phyloP scores from a whole-genome alignment of 306 rosid genomes.

The Cucurbita pepo region DNA sequence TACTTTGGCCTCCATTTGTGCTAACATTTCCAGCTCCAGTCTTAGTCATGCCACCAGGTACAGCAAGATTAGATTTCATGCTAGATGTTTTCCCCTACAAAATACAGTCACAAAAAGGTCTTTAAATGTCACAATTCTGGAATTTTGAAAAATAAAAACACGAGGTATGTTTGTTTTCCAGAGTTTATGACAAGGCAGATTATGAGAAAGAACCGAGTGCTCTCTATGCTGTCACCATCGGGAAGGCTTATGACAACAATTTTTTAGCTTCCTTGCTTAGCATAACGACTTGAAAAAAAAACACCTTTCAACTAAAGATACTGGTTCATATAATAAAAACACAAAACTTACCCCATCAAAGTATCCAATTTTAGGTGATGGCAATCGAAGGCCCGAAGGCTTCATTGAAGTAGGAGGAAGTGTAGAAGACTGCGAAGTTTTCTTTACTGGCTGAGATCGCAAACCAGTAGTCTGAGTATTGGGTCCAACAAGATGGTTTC shows the following conservation, averaged over 20 bases:
- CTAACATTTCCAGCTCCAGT: constrained; percentile 20
- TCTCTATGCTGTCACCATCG: too few species aligned
- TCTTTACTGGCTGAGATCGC: constrained; percentile 16
- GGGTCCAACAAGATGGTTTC: constrained; percentile 17
- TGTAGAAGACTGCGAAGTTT: constrained; percentile 23
- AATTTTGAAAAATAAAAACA: too few species aligned
- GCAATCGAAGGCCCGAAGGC: constrained; percentile 36
- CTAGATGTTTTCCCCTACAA: constrained; percentile 45
- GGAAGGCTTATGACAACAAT: too few species aligned
- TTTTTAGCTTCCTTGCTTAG: background rate
- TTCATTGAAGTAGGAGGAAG: constrained; percentile 13
- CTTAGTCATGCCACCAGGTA: constrained; percentile 41
- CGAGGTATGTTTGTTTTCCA: too few species aligned
- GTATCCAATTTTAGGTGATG: constrained; percentile 35
- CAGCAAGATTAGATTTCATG: constrained; percentile 23
- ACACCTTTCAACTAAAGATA: background rate
- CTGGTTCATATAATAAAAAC: background rate
- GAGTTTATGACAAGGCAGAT: too few species aligned
- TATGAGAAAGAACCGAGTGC: too few species aligned
- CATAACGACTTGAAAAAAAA: background rate
- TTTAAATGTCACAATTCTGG: too few species aligned
- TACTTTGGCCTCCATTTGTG: constrained; percentile 30
- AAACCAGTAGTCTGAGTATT: constrained; percentile 22
- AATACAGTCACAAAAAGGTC: background rate
- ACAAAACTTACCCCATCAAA: constrained; percentile 77